Conservation (phyloP, 441 rosid species). For the Iberis amara region DNA sequence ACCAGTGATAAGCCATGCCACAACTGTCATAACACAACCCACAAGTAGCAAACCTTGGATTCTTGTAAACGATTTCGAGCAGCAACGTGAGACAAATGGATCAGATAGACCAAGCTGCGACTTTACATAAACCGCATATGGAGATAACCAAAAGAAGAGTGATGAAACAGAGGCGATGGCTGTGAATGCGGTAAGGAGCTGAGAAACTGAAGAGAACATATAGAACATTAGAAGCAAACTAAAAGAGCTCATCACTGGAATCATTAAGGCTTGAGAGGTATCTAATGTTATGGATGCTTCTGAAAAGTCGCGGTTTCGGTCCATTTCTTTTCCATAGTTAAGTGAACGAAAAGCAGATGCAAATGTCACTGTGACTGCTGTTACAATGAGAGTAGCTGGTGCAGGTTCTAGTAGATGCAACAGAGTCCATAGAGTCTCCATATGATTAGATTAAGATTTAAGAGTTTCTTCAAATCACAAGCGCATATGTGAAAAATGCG, state of each 20-base stretch:
- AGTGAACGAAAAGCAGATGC: constrained; percentile 88
- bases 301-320: constrained; percentile 72
- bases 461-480: constrained; percentile 9
- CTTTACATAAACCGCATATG: constrained; percentile 52
- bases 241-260: constrained; percentile 94
- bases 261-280: constrained; percentile 84
- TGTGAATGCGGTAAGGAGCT: constrained; percentile 79
- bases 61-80: constrained; percentile 73
- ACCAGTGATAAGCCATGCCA: constrained; percentile 84
- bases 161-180: constrained; percentile 90
- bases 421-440: constrained; percentile 87
- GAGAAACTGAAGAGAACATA: constrained; percentile 84
- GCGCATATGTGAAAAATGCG: neutral
- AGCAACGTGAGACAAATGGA: constrained; percentile 79
- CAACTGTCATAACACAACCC: constrained; percentile 53
- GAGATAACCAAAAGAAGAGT: constrained; percentile 72
- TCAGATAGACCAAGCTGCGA: constrained; percentile 68
- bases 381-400: constrained; percentile 65
- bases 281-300: constrained; percentile 84
- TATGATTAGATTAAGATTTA: constrained; percentile 26
- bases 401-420: constrained; percentile 83
- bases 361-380: constrained; percentile 87
- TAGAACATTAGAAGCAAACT: constrained; percentile 94
- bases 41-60: constrained; percentile 55
- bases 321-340: constrained; percentile 92